A percentile compares a stretch with the other conserved stretches of the same genome.
Conservation (phyloP, 257 asterid species). For the Capsicum rhomboideum region DNA sequence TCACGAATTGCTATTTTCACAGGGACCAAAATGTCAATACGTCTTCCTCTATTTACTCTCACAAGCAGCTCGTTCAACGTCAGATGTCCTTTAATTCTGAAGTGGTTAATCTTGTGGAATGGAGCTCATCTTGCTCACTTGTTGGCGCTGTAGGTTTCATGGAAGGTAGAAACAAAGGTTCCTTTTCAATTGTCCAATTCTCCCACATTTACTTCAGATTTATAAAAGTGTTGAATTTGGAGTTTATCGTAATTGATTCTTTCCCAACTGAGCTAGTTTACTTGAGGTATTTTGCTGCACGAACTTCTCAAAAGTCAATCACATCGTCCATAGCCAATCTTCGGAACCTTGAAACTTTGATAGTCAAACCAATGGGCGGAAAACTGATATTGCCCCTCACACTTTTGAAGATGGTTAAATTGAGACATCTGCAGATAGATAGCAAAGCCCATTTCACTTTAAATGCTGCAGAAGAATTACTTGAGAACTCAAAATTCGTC, state of each 20-base stretch:
- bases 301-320: neutral
- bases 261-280: neutral
- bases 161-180: neutral
- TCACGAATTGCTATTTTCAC: neutral
- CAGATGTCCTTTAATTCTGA: neutral
- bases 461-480: neutral
- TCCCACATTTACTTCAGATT: neutral
- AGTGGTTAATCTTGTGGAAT: neutral
- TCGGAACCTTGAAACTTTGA: neutral
- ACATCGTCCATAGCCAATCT: neutral
- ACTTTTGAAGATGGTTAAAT: neutral
- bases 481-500: neutral
- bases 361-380: neutral
- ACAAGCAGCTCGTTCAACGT: neutral
- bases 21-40: neutral
- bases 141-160: neutral
- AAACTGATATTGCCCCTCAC: neutral
- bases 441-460: neutral
- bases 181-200: neutral
- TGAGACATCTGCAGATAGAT: neutral
- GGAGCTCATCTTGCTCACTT: neutral
- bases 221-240: neutral
- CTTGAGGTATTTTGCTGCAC: neutral
- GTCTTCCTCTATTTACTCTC: neutral
- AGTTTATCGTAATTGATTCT: neutral